Evolutionary conservation across 148 eudicot species (phyloP), one percentile per base, ranked within the genome.

Genomic region (Beta vulgaris): DNA sequence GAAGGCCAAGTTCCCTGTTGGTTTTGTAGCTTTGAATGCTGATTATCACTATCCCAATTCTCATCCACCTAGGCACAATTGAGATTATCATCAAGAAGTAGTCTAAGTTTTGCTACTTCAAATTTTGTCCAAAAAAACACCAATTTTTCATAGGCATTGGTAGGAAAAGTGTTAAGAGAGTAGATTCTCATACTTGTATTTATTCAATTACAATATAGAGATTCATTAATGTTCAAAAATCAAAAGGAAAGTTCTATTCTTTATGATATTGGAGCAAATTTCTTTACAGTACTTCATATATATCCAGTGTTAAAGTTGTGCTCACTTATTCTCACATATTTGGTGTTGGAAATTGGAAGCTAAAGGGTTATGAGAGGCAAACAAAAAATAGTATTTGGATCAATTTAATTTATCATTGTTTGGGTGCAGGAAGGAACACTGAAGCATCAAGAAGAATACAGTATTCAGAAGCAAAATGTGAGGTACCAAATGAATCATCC

Each of bases 11-110:
- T 46, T 68, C 55, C 68, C 66, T 35, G 72, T 34, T 75, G 64
- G 66, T 74, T 78, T 78, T 82, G 82, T 78, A 64, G 81, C 85
- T 64, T 23, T 82, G 59, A 82, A 69, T 64, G 85, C 85, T 70
- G 85, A 82, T 65, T 82, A 82, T 71, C 75, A 78, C 63, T 69
- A 42, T 57, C 85, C 85, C 26, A 78, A 64, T 18, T 46, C 78
- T 37, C 85, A 82, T 71, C 81, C 85, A 63, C 85, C 85, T 69
- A 74, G 73, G 43, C 85, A 78, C 69, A 82, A 82, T 71, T 78
- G 79, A 78, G 35, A 61, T 14, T 26, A 32, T 62, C 29, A 28
- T 40, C 37, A 34, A 42, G 28, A 63, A 44, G 77, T 60, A 71
- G 67, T 29, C 63, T 14, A 66, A 42, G 46, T 34, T 64, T 60